Evolutionary conservation across 176 grass and related monocot genomes (phyloP).

Genomic region (Oryza meyeriana): DNA sequence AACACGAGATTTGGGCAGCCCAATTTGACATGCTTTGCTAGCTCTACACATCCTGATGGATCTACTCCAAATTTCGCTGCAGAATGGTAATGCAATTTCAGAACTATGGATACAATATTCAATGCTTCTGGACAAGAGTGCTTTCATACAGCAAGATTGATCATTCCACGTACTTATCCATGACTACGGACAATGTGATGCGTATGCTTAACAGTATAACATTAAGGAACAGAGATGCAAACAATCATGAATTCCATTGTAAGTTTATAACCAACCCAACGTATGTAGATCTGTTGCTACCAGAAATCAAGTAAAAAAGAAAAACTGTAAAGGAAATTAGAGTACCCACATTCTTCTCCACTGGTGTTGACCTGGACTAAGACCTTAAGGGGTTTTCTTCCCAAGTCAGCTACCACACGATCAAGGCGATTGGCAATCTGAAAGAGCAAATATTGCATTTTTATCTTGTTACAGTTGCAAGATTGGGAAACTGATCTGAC

Average conservation of each 20-base stretch:
- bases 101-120: background rate
- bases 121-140: background rate
- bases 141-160: background rate
- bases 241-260: background rate
- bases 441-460: conserved; percentile 18
- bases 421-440: conserved; percentile 97
- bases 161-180: background rate
- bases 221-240: background rate
- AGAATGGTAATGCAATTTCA: conserved; percentile 26
- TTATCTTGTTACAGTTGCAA: background rate
- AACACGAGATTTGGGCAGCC: conserved; percentile 89
- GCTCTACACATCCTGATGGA: conserved; percentile 65
- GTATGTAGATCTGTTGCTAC: background rate
- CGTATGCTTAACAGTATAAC: background rate
- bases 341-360: conserved; percentile 92
- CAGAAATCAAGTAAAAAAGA: conserved; percentile 1
- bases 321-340: conserved; percentile 2
- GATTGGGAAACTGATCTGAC: background rate
- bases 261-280: background rate
- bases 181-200: background rate
- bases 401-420: conserved; percentile 75
- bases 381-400: conserved; percentile 87
- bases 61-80: conserved; percentile 94
- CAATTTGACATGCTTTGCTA: conserved; percentile 90
- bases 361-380: conserved; percentile 98